These are phyloP conservation scores for Ganoderma lucidum DNA, from an alignment of 1,284 basidiomycete species.

Conservation along the genomic window DNA sequence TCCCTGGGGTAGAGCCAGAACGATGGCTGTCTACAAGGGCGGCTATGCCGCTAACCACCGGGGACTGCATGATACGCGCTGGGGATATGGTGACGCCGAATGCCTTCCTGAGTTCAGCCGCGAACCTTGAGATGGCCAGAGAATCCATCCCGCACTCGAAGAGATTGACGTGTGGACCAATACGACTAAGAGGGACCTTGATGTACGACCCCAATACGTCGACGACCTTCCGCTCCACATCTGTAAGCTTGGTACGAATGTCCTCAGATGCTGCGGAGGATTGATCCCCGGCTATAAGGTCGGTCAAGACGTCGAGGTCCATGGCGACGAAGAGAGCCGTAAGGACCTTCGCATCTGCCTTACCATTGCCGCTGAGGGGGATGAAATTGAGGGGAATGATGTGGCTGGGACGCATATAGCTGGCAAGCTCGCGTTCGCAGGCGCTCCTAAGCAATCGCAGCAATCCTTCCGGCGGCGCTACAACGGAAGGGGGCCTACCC, in stretches of 20 bases:
- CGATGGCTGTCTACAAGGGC: conserved; percentile 31
- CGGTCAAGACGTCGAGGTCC: conserved; percentile 39
- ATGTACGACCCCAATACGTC: conserved; percentile 28
- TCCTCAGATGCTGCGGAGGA: background rate
- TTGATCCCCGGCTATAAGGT: conserved; percentile 23
- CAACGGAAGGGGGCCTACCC: conserved; percentile 43
- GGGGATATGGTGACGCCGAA: conserved; percentile 44
- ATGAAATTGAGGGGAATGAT: conserved; percentile 57
- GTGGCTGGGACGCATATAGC: conserved; percentile 61
- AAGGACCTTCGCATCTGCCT: conserved; percentile 54
- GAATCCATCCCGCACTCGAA: conserved; percentile 59
- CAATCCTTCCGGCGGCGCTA: conserved; percentile 43
- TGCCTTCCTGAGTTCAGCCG: conserved; percentile 45
- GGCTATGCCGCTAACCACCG: conserved; percentile 46
- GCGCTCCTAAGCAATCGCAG: conserved; percentile 45
- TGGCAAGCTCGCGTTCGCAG: conserved; percentile 53
- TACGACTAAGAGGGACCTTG: conserved; percentile 23
- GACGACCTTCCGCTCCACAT: conserved; percentile 31
- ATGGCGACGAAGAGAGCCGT: conserved; percentile 47
- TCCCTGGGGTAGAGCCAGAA: background rate
- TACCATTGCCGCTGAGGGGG: conserved; percentile 58
- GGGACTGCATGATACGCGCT: conserved; percentile 51
- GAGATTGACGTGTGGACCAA: conserved; percentile 41
- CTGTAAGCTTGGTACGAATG: conserved; percentile 24
- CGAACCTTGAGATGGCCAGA: conserved; percentile 48